Percentiles rank a stretch among this genome's conserved stretches.
These are phyloP conservation scores for Yamadazyma triangularis DNA, from an alignment of 1,139 yeast genomes.

Conservation along the genomic window DNA sequence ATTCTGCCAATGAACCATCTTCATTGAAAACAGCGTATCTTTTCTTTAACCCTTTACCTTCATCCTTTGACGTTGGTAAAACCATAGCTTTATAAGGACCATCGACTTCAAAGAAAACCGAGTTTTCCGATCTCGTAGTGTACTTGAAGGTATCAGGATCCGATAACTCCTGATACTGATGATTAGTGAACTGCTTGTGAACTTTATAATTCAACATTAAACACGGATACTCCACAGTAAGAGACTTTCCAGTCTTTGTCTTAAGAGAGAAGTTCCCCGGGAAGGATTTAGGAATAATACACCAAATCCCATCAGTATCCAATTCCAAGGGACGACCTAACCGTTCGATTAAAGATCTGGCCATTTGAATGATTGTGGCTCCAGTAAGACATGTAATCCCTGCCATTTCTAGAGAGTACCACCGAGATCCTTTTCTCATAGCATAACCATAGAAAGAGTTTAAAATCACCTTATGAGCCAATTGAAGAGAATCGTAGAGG, in stretches of 20 bases:
- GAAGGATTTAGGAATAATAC: conserved; percentile 87
- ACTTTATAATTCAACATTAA: conserved; percentile 94
- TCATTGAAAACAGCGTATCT: conserved; percentile 96
- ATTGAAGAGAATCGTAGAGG: conserved; percentile 87
- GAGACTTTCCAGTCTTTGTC: conserved; percentile 71
- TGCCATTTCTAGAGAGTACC: conserved; percentile 99
- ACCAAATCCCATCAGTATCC: conserved; percentile 99
- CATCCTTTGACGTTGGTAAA: conserved; percentile 94
- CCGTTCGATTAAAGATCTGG: conserved; percentile 87
- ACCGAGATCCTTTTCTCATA: conserved; percentile 97
- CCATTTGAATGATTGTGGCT: conserved; percentile 97
- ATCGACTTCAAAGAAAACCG: conserved; percentile 96
- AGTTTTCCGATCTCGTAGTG: conserved; percentile 79
- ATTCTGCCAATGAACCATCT: conserved; percentile 90
- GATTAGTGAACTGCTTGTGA: conserved; percentile 85
- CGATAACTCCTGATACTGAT: conserved; percentile 84
- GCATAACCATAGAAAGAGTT: conserved; percentile 98
- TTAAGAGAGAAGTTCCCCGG: conserved; percentile 83
- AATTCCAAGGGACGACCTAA: conserved; percentile 93
- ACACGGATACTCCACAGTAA: conserved; percentile 86
- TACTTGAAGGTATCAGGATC: conserved; percentile 69
- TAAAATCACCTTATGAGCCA: conserved; percentile 95
- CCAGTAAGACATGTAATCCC: conserved; percentile 98
- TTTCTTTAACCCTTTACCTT: conserved; percentile 93
- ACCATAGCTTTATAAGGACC: conserved; percentile 99